Evolutionary conservation across 2,329 filamentous ascomycete genomes (phyloP).

Genomic region (Lachnellula hyalina): DNA sequence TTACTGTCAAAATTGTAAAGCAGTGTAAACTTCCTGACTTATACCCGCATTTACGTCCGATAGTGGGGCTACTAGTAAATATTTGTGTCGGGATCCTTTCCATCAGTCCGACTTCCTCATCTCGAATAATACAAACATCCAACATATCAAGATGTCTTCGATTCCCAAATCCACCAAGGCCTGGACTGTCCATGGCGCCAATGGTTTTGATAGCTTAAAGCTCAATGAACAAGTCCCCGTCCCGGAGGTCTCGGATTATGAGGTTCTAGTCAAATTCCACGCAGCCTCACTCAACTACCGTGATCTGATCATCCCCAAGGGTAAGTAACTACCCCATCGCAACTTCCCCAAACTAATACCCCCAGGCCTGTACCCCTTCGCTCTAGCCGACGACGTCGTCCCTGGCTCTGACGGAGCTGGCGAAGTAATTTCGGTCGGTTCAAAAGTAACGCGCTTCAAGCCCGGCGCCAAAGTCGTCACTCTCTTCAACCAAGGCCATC

Average conservation of each 20-base stretch:
- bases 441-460: constrained; percentile 51
- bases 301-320: constrained; percentile 34
- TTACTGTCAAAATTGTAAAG: too few relatives aligned
- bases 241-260: constrained; percentile 42
- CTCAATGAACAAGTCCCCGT: constrained; percentile 34
- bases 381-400: constrained; percentile 21
- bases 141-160: constrained; percentile 11
- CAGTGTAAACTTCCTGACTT: too few relatives aligned
- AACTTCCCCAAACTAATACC: not conserved
- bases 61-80: too few relatives aligned
- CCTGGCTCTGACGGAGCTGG: constrained; percentile 40
- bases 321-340: constrained; percentile 10
- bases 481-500: constrained; percentile 48
- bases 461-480: constrained; percentile 55
- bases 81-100: constrained; percentile 26
- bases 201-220: constrained; percentile 44
- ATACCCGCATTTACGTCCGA: too few relatives aligned
- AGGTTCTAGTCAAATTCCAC: constrained; percentile 48
- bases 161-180: constrained; percentile 27
- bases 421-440: constrained; percentile 46
- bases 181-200: constrained; percentile 47
- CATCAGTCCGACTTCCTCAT: constrained; percentile 29
- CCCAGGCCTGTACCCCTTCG: constrained; percentile 27
- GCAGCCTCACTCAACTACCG: constrained; percentile 37
- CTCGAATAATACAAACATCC: not conserved